Evolutionary conservation across 2,329 filamentous ascomycete species (phyloP), one percentile per base, ranked within the genome.

Genomic region (Botrytis hyacinthi): DNA sequence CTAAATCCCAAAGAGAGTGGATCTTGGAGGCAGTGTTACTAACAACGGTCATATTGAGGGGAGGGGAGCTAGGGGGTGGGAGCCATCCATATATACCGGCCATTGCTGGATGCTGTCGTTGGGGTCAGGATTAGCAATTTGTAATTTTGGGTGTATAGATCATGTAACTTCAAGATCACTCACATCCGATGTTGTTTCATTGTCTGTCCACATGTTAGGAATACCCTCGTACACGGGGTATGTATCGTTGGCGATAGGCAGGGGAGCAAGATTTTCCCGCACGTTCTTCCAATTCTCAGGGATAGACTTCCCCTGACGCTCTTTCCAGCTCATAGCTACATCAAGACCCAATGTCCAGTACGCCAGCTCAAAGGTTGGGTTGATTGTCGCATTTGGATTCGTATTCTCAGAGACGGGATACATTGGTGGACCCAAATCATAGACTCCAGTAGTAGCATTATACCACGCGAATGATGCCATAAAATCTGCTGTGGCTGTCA

Each of bases 291-390:
- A 90, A 3, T 78, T 76, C 0, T 77, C 63, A 0, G 88, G 87
- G 0, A 84, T 79, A 0, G 81, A 62, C n/a, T 84, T 80, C 3
- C 81, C 81, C 66, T 86, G 85, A 5, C 87, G 82, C 65, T 80
- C 73, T 77, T 86, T 87, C 88, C 88, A 90, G 16, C 80, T 76
- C 3, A 83, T 81, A 5, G 88, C 88, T 1, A 89, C 79, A 37
- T 86, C 84, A 26, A 90, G 83, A 1, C 88, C 88, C 74, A 90
- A 90, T 26, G 86, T 83, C 88, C 88, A 90, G 79, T 90, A 90
- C 10, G 88, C 76, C 9, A 87, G 81, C 80, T 90, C 88, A 73
- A 90, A 90, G 0, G 87, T 85, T 29, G 88, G 87, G 76, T 90
- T 90, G 3, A 86, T 78, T 0, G 88, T 90, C 1, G 77, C 80